Conservation (phyloP, 2,329 filamentous ascomycete genomes). For the Magnaporthales sp. region DNA sequence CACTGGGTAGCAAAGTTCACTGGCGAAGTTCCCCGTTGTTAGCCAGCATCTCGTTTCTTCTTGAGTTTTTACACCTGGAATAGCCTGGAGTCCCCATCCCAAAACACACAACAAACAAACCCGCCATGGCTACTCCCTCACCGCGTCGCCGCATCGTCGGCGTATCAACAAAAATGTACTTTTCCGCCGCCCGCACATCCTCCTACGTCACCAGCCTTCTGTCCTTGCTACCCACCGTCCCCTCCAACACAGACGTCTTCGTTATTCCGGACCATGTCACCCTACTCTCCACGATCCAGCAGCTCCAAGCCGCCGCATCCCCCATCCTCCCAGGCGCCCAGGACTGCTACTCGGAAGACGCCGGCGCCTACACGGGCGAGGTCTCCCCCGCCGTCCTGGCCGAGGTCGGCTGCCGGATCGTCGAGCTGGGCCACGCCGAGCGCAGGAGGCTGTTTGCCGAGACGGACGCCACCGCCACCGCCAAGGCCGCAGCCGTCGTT, state of each 20-base stretch:
- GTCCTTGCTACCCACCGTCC: constrained; percentile 30
- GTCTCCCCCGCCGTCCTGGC: constrained; percentile 60
- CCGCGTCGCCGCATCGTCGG: constrained; percentile 56
- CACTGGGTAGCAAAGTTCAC: too few relatives aligned
- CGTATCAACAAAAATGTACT: constrained; percentile 75
- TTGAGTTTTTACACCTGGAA: too few relatives aligned
- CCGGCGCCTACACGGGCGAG: constrained; percentile 70
- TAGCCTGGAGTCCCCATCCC: too few relatives aligned
- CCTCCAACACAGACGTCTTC: constrained; percentile 56
- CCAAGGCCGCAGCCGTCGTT: constrained; percentile 35
- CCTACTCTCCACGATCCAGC: constrained; percentile 41
- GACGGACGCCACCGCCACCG: constrained; percentile 55
- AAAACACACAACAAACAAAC: too few relatives aligned
- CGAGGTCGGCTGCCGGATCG: constrained; percentile 60
- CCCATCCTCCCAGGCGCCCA: constrained; percentile 63
- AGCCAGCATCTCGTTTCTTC: too few relatives aligned
- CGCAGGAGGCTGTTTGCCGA: constrained; percentile 64
- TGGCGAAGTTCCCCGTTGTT: too few relatives aligned
- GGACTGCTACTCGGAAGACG: constrained; percentile 61
- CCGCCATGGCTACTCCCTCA: constrained; percentile 2
- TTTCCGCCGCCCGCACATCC: constrained; percentile 55
- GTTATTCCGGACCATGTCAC: constrained; percentile 72
- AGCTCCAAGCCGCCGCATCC: constrained; percentile 33
- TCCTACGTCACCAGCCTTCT: constrained; percentile 44
- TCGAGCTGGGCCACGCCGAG: constrained; percentile 78